Base-by-base conservation (phyloP, 1,139 yeast species). In the Diutina rugosa region DNA sequence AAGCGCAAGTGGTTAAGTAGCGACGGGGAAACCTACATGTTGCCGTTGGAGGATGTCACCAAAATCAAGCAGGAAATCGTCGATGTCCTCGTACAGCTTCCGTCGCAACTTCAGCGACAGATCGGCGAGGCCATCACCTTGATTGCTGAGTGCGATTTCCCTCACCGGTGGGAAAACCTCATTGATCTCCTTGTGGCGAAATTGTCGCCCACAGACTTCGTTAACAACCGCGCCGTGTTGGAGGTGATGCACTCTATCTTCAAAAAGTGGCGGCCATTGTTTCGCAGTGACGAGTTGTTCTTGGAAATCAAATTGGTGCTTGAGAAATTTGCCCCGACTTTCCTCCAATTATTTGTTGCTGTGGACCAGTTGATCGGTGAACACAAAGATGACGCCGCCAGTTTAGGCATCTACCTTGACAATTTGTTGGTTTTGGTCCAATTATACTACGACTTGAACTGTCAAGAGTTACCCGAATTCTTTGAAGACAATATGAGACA, bases 401-500 rank as follows among this genome's bases (percentile, higher is more conserved):
- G 81, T 55, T 70, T 84, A 59, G 69, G 66, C 54, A 70, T 84
- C 4, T 77, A 86, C 56, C 80, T 90, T 62, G 95, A 88, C 54
- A 88, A 88, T 59, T 71, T 91, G 63, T 73, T 87, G 55, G 71
- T 90, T 41, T 74, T 91, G 59, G 73, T 87, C 48, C 93, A 91
- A 67, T 81, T 95, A 53, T 95, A 88, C 68, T 90, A 84, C 66
- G 99, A 95, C 69, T 82, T 95, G 65, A 95, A 93, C 69, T 91
- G 97, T 70, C 99, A 95, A 71, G 99, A 95, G 71, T 85, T 95
- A 57, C 99, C 99, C 2, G 99, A 91, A 69, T 93, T 91, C 67
- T 95, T 95, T 67, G 99, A 95, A 71, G 99, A 95, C 69, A 82
- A 95, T 67, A 72, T 93, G 73, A 74, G 78, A 55, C 74, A 73